Evolutionary conservation across 2,329 filamentous ascomycete species (phyloP), one percentile per base, ranked within the genome.

Genomic region (Talaromyces islandicus): DNA sequence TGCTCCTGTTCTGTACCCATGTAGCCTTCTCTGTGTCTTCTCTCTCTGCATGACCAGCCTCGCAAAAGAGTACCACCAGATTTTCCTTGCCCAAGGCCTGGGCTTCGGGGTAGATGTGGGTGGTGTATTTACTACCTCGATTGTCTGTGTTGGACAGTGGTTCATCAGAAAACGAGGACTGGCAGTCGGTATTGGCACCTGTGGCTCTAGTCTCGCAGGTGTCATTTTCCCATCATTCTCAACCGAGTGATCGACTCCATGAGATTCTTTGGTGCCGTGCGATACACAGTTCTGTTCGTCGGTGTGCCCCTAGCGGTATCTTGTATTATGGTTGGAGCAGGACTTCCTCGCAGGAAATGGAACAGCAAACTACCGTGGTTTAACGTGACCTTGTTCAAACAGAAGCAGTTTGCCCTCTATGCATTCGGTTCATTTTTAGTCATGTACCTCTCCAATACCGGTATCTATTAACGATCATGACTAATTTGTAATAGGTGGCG

Each of bases 181-280:
- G 35, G 83, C 81, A 2, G 75, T 85, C 25, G 82, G 83, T 1
- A 66, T 86, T 14, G 79, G 80, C 0, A 80, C 82, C 0, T 78
- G 77, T 9, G 84, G 84, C 14, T 57, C 32, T 3, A 57, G 54
- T 43, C 29, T 60, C 6, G 50, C 68, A 0, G 68, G 68, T 3
- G 64, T 69, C 5, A 56, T 69, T 32, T 67, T 69, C 67, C 68
- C 3, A 57, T 69, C 14, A 66, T 69, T 24, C 30, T 70, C 1
- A 48, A 65, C 21, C 46, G 56, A 4, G 60, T 68, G 0, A 63
- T 66, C 7, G 25, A 59, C 14, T 32, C 59, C 11, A 62, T 68
- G 0, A 63, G 65, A 2, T 67, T 70, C 38, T 60, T 63, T 29
- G 63, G 63, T 7, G 62, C 65, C 3, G 61, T 68, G 4, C 63